phyloP scores from a whole-genome alignment of 495 filamentous ascomycete genomes.

The Xanthoparmelia taractica region DNA sequence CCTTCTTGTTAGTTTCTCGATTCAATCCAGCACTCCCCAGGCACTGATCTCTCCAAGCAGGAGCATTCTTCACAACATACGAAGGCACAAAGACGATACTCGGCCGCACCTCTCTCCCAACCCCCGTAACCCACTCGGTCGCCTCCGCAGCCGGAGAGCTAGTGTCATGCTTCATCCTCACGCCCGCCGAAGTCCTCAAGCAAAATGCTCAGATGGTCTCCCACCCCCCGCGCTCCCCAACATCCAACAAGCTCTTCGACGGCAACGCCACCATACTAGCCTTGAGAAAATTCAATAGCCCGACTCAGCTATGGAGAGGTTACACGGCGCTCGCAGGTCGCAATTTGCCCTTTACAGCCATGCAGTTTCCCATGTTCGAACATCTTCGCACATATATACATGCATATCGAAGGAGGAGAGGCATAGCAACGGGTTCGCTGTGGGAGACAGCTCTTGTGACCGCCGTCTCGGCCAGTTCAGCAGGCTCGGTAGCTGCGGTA shows the following conservation, averaged over 20 bases:
- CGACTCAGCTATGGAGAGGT: slow-evolving; percentile 62
- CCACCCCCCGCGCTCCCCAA: slow-evolving; percentile 9
- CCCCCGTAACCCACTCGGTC: slow-evolving; percentile 56
- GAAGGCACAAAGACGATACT: slow-evolving; percentile 63
- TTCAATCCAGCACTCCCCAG: background rate
- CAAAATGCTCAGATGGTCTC: slow-evolving; percentile 76
- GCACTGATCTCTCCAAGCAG: slow-evolving; percentile 45
- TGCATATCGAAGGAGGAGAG: slow-evolving; percentile 30
- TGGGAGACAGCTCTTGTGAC: slow-evolving; percentile 60
- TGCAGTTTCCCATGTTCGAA: slow-evolving; percentile 87
- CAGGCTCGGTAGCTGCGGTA: slow-evolving; percentile 61
- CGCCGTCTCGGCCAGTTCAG: slow-evolving; percentile 57
- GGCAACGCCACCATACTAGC: slow-evolving; percentile 45
- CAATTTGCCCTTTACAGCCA: slow-evolving; percentile 77
- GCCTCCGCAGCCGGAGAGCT: slow-evolving; percentile 70
- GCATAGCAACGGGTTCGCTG: slow-evolving; percentile 29
- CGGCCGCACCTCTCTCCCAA: slow-evolving; percentile 42
- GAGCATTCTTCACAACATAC: slow-evolving; percentile 86
- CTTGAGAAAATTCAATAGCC: slow-evolving; percentile 46
- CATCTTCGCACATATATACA: slow-evolving; percentile 43
- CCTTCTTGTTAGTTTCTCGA: slow-evolving; percentile 56
- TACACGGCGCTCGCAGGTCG: slow-evolving; percentile 71
- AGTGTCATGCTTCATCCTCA: slow-evolving; percentile 76
- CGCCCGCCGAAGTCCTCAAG: slow-evolving; percentile 86
- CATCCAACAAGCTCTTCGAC: slow-evolving; percentile 23